Evolutionary conservation across 805 yeast genomes (phyloP).

Genomic region (Phaffomyces thermotolerans): DNA sequence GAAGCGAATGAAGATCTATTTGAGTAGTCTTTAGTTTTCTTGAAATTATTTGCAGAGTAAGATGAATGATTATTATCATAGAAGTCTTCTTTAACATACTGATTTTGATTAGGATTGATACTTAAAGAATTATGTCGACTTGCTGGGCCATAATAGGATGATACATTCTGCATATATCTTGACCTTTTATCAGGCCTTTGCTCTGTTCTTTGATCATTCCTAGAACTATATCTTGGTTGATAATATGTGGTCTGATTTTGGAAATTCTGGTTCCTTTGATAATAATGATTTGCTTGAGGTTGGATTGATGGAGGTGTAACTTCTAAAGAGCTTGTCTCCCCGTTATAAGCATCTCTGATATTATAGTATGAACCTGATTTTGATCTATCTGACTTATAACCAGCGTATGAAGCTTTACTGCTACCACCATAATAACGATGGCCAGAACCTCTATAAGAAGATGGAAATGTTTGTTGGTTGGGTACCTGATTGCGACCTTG

Average conservation of each 20-base stretch:
- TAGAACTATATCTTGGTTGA: slow-evolving; percentile 4
- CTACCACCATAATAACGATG: slow-evolving; percentile 1
- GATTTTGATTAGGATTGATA: background rate
- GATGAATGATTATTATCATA: slow-evolving; percentile 1
- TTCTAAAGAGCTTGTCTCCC: background rate
- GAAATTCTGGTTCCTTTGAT: slow-evolving; percentile 2
- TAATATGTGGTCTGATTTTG: background rate
- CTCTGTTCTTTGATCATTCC: background rate
- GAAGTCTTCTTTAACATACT: slow-evolving; percentile 3
- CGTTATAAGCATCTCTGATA: slow-evolving; percentile 2
- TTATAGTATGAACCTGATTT: background rate
- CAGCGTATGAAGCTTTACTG: background rate
- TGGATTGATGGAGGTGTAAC: background rate
- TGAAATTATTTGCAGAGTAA: background rate
- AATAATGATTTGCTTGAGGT: slow-evolving; percentile 1
- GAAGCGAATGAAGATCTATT: background rate
- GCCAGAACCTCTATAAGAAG: slow-evolving; percentile 3
- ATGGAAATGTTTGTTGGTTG: background rate
- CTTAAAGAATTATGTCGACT: slow-evolving; percentile 7
- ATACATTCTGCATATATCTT: background rate
- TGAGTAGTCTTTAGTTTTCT: background rate
- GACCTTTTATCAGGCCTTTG: slow-evolving; percentile 2
- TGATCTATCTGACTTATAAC: slow-evolving; percentile 2
- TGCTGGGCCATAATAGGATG: slow-evolving; percentile 4
- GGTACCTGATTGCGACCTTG: background rate